These are phyloP conservation scores for Pilobolus umbonatus DNA, from an alignment of 192 early-diverging fungal species.

Conservation along the genomic window DNA sequence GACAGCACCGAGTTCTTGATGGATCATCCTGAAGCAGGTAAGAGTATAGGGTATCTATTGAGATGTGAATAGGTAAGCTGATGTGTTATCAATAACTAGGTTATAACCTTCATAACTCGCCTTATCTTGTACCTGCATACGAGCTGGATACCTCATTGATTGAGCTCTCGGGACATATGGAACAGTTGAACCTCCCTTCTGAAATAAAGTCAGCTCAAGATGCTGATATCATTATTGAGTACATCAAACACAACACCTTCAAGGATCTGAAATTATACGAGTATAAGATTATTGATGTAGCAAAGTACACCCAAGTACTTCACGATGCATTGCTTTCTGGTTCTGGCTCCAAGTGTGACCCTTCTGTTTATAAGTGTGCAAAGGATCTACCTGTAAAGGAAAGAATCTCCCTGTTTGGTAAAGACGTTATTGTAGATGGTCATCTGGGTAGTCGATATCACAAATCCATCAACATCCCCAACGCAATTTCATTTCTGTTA, in stretches of 20 bases:
- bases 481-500: conserved; percentile 48
- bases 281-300: conserved; percentile 78
- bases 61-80: background rate
- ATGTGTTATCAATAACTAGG: conserved; percentile 41
- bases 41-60: background rate
- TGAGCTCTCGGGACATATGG: conserved; percentile 59
- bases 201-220: conserved; percentile 61
- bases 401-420: conserved; percentile 37
- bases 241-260: conserved; percentile 50
- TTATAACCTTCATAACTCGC: conserved; percentile 92
- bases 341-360: background rate
- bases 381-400: conserved; percentile 42
- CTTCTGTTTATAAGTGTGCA: conserved; percentile 17
- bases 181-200: conserved; percentile 42
- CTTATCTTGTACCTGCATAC: conserved; percentile 88
- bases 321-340: conserved; percentile 35
- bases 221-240: conserved; percentile 60
- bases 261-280: conserved; percentile 77
- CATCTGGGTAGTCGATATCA: conserved; percentile 51
- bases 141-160: conserved; percentile 89
- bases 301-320: conserved; percentile 36
- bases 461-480: conserved; percentile 45
- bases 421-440: conserved; percentile 30
- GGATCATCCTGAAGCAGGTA: conserved; percentile 94
- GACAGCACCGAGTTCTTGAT: conserved; percentile 89